These are phyloP conservation scores for Hortaea werneckii DNA, from an alignment of 2,329 filamentous ascomycete species.

Conservation along the genomic window DNA sequence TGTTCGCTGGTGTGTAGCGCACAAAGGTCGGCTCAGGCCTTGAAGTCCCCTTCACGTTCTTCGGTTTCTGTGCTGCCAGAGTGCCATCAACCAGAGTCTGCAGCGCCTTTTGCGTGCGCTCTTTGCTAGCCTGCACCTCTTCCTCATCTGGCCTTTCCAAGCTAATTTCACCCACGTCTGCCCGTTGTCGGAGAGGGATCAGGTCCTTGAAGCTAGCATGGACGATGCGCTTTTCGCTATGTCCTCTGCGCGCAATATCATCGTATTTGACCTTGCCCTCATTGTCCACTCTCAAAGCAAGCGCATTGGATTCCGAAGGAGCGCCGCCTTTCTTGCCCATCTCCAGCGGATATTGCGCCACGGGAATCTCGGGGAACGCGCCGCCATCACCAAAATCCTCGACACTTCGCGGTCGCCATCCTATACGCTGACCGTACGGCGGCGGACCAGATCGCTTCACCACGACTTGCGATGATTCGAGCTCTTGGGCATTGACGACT, in stretches of 20 bases:
- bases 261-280: conserved; percentile 95
- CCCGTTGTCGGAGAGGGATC: conserved; percentile 85
- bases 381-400: conserved; percentile 96
- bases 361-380: conserved; percentile 84
- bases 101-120: conserved; percentile 79
- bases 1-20: conserved; percentile 86
- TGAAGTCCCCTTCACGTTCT: conserved; percentile 76
- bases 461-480: conserved; percentile 79
- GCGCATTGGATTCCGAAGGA: conserved; percentile 62
- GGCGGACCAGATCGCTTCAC: conserved; percentile 76
- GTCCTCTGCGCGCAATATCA: conserved; percentile 82
- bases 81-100: conserved; percentile 74
- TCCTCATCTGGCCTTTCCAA: conserved; percentile 76
- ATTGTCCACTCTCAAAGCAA: conserved; percentile 82
- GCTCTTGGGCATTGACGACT: conserved; percentile 66
- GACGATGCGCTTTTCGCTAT: conserved; percentile 72
- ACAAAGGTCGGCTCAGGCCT: conserved; percentile 86
- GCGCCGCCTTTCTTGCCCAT: conserved; percentile 69
- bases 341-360: conserved; percentile 90
- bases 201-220: conserved; percentile 95
- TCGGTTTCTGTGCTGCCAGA: conserved; percentile 85
- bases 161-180: conserved; percentile 84
- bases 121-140: conserved; percentile 71
- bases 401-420: conserved; percentile 79
- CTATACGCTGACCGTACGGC: conserved; percentile 72